Evolutionary conservation across 306 rosid genomes (phyloP), one percentile per base, ranked within the genome.

Genomic region (Senna tora): DNA sequence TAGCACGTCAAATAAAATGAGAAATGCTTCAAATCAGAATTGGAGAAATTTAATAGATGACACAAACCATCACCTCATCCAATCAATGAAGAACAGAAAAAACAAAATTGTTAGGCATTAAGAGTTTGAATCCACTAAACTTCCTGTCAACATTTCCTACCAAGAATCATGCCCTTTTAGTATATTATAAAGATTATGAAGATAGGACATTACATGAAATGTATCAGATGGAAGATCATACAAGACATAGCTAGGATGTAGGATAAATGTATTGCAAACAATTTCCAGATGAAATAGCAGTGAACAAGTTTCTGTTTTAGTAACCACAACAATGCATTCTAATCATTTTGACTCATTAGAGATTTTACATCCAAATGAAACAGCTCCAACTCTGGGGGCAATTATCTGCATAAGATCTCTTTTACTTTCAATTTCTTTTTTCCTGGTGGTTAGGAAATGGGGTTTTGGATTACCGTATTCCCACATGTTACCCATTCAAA

Each of bases 11-110:
- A 25, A 25, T 25, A 1, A 1, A 73, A 56, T 52, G 41, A 45
- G 22, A 55, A 30, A 69, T 53, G 17, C n/a, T 72, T 69, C 8
- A 65, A 65, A 58, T 75, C 33, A 69, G 71, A 46, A 57, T 69
- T 49, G 8, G 15, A 17, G 19, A 6, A 38, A 47, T 32, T 14
- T 16, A 9, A 47, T 9, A 28, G 7, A 28, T 9, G 57, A 61
- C 20, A 69, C 53, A 65, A 73, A 21, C 5, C 12, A 52, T 51
- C 47, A 51, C 15, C 68, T 60, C 63, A 41, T 65, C 74, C 58
- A 69, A 55, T 53, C 43, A 25, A 36, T 63, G 33, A 62, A 69
- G 63, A 80, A 69, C 17, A 43, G 42, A 45, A 17, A 17, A 33
- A 25, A 22, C 46, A 59, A 7, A 60, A 50, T 6, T 25, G 21